phyloP scores from a whole-genome alignment of 345 rosid species.

The Rhizophora mangle region DNA sequence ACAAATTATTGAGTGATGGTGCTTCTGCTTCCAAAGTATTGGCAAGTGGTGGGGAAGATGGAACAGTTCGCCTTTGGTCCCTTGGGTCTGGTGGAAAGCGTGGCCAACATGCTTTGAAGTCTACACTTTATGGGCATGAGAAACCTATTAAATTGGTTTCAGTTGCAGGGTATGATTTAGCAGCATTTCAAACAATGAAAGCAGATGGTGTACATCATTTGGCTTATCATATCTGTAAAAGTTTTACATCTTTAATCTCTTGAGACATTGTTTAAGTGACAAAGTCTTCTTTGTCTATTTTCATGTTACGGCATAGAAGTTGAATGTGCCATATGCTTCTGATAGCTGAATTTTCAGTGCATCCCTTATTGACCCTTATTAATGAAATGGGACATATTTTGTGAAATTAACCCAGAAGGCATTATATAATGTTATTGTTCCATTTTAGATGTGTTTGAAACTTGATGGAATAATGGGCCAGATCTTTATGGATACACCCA shows the following conservation, averaged over 20 bases:
- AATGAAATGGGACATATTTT: background rate
- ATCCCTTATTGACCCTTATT: background rate
- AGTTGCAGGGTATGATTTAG: conserved; percentile 54
- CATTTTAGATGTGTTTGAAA: background rate
- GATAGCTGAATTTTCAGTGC: conserved; percentile 1
- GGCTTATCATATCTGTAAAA: background rate
- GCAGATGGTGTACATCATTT: background rate
- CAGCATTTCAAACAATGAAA: conserved; percentile 8
- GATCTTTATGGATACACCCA: too few species aligned
- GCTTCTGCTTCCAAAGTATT: conserved; percentile 31
- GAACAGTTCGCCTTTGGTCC: conserved; percentile 67
- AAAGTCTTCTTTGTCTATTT: background rate
- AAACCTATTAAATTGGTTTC: conserved; percentile 53
- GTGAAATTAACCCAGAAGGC: background rate
- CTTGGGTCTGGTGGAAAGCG: conserved; percentile 54
- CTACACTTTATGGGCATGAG: conserved; percentile 61
- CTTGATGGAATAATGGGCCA: too few species aligned
- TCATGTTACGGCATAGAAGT: background rate
- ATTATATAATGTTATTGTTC: background rate
- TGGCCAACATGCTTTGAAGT: conserved; percentile 54
- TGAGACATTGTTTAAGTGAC: background rate
- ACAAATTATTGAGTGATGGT: conserved; percentile 53
- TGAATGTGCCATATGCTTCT: background rate
- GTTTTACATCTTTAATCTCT: background rate
- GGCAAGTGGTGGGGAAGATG: conserved; percentile 77